These are phyloP conservation scores for Exophiala phaeomuriformis DNA, from an alignment of 2,329 filamentous ascomycete species.

Conservation along the genomic window DNA sequence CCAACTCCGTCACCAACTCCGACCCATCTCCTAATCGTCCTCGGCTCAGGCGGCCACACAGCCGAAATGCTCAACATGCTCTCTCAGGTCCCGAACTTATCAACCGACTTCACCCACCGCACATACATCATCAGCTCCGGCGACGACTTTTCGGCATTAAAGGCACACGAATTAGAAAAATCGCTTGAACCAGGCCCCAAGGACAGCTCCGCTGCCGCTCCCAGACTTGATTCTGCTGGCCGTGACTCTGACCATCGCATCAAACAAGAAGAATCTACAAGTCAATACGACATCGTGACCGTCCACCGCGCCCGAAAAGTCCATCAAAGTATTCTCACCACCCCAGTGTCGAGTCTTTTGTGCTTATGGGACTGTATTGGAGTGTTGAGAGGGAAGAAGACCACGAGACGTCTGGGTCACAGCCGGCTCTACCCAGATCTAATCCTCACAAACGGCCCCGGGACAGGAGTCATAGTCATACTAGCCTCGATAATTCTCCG, in stretches of 20 bases:
- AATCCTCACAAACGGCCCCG: constrained; percentile 82
- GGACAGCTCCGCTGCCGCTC: too few relatives aligned
- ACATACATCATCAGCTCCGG: constrained; percentile 76
- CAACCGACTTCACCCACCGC: constrained; percentile 50
- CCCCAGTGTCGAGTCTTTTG: constrained; percentile 50
- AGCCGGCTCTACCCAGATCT: constrained; percentile 55
- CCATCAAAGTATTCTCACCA: constrained; percentile 63
- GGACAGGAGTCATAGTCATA: constrained; percentile 72
- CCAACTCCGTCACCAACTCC: constrained; percentile 25
- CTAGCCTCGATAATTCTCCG: constrained; percentile 51
- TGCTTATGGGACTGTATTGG: constrained; percentile 59
- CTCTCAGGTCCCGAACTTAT: constrained; percentile 45
- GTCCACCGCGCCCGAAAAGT: constrained; percentile 73
- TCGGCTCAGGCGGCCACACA: constrained; percentile 91
- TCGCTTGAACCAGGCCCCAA: constrained; percentile 11
- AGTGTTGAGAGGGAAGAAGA: constrained; percentile 43
- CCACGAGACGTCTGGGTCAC: too few relatives aligned
- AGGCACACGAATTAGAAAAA: constrained; percentile 59
- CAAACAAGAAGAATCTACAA: too few relatives aligned
- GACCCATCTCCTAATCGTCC: constrained; percentile 66
- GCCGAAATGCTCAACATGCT: constrained; percentile 90
- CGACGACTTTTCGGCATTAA: constrained; percentile 62
- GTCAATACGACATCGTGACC: constrained; percentile 52
- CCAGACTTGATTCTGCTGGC: too few relatives aligned
- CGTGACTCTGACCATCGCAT: too few relatives aligned